Conservation (phyloP, 1,284 basidiomycete genomes). For the Boletellus dicymbophilus region DNA sequence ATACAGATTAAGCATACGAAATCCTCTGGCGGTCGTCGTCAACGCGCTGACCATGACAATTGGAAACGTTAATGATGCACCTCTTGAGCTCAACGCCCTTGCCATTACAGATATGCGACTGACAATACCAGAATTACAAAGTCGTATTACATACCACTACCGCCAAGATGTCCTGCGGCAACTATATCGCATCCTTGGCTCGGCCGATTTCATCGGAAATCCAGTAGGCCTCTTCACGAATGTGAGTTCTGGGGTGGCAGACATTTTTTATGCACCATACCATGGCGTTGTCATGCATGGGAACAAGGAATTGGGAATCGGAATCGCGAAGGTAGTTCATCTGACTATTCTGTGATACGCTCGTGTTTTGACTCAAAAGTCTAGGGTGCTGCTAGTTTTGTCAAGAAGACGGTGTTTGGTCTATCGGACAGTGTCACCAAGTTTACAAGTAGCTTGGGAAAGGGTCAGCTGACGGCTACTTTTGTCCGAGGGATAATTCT, state of each 20-base stretch:
- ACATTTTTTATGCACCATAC: slow-evolving; percentile 99
- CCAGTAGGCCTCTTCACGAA: slow-evolving; percentile 98
- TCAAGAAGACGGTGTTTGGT: slow-evolving; percentile 99
- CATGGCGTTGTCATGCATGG: slow-evolving; percentile 98
- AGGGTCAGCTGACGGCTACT: slow-evolving; percentile 60
- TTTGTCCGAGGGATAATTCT: background rate
- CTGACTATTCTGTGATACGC: background rate
- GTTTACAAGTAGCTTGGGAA: slow-evolving; percentile 96
- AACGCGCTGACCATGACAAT: slow-evolving; percentile 97
- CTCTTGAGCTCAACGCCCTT: slow-evolving; percentile 94
- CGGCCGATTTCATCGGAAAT: slow-evolving; percentile 92
- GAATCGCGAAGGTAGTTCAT: slow-evolving; percentile 84
- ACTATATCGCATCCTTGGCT: slow-evolving; percentile 94
- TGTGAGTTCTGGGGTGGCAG: slow-evolving; percentile 97
- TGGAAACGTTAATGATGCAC: slow-evolving; percentile 97
- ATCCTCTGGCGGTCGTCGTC: slow-evolving; percentile 91
- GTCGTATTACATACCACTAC: slow-evolving; percentile 91
- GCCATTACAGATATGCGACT: slow-evolving; percentile 95
- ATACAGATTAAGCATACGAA: slow-evolving; percentile 76
- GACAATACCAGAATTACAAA: slow-evolving; percentile 82
- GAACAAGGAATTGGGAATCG: slow-evolving; percentile 92
- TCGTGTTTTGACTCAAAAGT: slow-evolving; percentile 11
- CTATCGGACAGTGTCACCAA: slow-evolving; percentile 96
- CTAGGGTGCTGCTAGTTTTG: slow-evolving; percentile 95
- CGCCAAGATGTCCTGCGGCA: slow-evolving; percentile 93